Evolutionary conservation across 192 early-diverging fungal genomes (phyloP), one percentile per base, ranked within the genome.

Genomic region (Spizellomyces sp.): DNA sequence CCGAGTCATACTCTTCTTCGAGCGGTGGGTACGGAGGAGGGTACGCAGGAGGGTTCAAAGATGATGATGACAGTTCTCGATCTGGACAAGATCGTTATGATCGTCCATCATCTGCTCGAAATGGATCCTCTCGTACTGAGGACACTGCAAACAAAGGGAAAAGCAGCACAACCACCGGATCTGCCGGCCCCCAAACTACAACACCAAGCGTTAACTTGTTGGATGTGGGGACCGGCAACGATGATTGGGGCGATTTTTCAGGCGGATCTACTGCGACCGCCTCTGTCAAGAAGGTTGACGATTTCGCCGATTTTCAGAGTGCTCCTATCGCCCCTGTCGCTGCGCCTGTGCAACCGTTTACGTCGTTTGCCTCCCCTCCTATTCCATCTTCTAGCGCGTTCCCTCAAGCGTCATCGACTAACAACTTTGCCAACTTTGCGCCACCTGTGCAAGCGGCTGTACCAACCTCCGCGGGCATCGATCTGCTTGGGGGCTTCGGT

Each of bases 181-280:
- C 10, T 48, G 54, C 54, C 55, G 61, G 62, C 62, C 54, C 64
- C 15, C 41, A 68, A 65, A 62, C 81, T 63, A 45, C 65, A 2
- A 70, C 69, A 61, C 62, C 77, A 14, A 75, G 79, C 9, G 6
- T 75, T 10, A 86, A 91, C 72, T 64, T 94, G 27, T 85, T 95
- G 71, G 90, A 91, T 74, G 87, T 93, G 61, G 92, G 86, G 62
- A 84, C 42, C 27, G 27, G 27, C 19, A 77, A 70, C 8, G 89
- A 93, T 71, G 91, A 94, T 64, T 94, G 90, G 90, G 90, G 90
- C 36, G 91, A 92, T 71, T 93, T 94, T 78, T 82, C 88, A 48
- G 70, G 73, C 61, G 77, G 77, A 59, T 48, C 68, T 54, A 58
- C 55, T 22, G 22, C 62, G 27, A 17, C 64, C 14, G 44, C 64